phyloP scores from a whole-genome alignment of 306 rosid genomes.

The apple (Malus domestica) region DNA sequence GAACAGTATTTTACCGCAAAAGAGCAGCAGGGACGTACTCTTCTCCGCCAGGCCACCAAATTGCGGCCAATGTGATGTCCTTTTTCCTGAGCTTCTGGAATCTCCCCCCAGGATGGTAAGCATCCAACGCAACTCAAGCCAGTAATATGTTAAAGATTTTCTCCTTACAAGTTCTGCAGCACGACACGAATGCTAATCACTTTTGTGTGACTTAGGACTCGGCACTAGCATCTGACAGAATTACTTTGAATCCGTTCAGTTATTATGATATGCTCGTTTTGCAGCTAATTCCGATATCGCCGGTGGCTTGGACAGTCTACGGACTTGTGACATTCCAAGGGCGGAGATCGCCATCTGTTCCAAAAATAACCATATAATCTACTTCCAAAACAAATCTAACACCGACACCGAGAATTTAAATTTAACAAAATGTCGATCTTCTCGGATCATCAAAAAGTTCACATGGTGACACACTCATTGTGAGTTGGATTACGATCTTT shows the following conservation, averaged over 20 bases:
- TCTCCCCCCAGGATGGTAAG: constrained; percentile 37
- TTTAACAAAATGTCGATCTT: background rate
- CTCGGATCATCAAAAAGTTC: background rate
- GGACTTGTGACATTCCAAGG: constrained; percentile 48
- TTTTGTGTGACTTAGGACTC: background rate
- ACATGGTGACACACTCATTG: background rate
- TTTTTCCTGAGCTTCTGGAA: constrained; percentile 54
- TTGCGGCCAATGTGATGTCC: constrained; percentile 47
- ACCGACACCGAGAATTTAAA: background rate
- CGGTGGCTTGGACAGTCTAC: constrained; percentile 48
- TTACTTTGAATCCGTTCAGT: too few species aligned
- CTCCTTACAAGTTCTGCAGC: background rate
- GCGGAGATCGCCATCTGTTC: background rate
- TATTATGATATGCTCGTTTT: background rate
- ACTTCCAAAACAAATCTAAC: background rate
- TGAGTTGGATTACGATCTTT: too few species aligned
- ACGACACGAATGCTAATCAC: background rate
- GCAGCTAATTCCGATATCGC: constrained; percentile 57
- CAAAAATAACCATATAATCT: background rate
- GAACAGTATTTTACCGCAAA: constrained; percentile 28
- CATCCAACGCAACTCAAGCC: background rate
- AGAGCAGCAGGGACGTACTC: constrained; percentile 26
- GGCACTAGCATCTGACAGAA: too few species aligned
- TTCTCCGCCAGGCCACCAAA: constrained; percentile 37
- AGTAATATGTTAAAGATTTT: background rate